Base-by-base conservation (phyloP, 2,329 filamentous ascomycete species). In the Eutypella sp. region DNA sequence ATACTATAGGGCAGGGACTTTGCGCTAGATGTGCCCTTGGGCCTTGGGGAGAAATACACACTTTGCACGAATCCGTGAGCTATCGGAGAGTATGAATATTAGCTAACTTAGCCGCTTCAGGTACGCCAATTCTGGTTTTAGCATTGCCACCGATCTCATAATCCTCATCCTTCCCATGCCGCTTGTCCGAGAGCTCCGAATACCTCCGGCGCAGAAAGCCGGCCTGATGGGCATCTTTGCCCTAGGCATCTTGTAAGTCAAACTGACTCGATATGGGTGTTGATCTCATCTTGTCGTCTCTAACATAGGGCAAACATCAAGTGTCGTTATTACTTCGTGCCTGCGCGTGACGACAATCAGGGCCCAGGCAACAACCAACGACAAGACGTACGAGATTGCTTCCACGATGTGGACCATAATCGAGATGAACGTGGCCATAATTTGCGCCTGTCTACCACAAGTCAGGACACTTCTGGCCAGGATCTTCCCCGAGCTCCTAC, bases 51-150 rank as follows among this genome's bases (percentile, higher is more conserved):
- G n/a, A n/a, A n/a, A n/a, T n/a, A n/a, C n/a, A n/a, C n/a, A n/a
- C n/a, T n/a, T n/a, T n/a, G n/a, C n/a, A n/a, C n/a, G n/a, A n/a
- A n/a, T n/a, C n/a, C n/a, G n/a, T n/a, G n/a, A n/a, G n/a, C n/a
- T n/a, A n/a, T n/a, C n/a, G n/a, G n/a, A n/a, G n/a, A n/a, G n/a
- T n/a, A n/a, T n/a, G n/a, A n/a, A n/a, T n/a, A n/a, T n/a, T n/a
- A n/a, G n/a, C n/a, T n/a, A n/a, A n/a, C n/a, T n/a, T 45, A 59
- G 59, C 8, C 57, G 55, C 7, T 62, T 72, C 40, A 72, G 69
- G 70, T 70, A 67, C 37, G 65, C 66, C 10, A 72, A 70, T 44
- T 65, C 68, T 1, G 65, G 55, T 2, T 65, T 71, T 39, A 67
- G 67, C 29, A 71, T 72, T 27, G 41, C 62, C 5, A 71, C 68